Evolutionary conservation across 2,329 filamentous ascomycete genomes (phyloP).

Genomic region (Trichophyton simii): DNA sequence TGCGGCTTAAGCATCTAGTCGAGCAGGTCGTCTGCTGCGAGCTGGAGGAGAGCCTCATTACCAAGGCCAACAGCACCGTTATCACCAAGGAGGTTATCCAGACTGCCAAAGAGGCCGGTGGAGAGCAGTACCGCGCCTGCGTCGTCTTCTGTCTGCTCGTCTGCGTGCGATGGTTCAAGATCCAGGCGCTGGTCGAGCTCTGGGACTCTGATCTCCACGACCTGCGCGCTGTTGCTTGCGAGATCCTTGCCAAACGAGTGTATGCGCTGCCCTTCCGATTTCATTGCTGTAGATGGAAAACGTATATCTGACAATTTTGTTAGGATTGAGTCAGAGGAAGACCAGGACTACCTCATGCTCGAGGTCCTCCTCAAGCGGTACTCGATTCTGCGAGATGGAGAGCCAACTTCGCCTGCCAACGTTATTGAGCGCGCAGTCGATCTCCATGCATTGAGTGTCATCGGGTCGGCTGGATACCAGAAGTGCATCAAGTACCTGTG

Average conservation of each 20-base stretch:
- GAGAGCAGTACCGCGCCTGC: slow-evolving; percentile 59
- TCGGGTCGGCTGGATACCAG: slow-evolving; percentile 87
- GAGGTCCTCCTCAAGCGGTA: slow-evolving; percentile 78
- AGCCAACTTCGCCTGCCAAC: slow-evolving; percentile 64
- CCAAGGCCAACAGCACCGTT: slow-evolving; percentile 67
- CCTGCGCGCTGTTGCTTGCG: slow-evolving; percentile 68
- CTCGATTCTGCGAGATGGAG: slow-evolving; percentile 60
- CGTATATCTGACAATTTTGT: neutral
- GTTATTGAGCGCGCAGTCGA: slow-evolving; percentile 91
- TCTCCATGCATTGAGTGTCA: slow-evolving; percentile 74
- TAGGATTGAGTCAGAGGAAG: slow-evolving; percentile 74
- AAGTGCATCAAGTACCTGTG: slow-evolving; percentile 89
- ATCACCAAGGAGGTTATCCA: slow-evolving; percentile 69
- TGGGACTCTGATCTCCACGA: slow-evolving; percentile 84
- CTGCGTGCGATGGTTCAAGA: slow-evolving; percentile 62
- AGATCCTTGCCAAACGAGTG: slow-evolving; percentile 76
- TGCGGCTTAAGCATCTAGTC: slow-evolving; percentile 81
- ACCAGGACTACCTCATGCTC: slow-evolving; percentile 66
- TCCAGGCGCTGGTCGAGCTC: slow-evolving; percentile 65
- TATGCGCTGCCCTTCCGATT: slow-evolving; percentile 17
- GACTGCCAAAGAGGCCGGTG: slow-evolving; percentile 72
- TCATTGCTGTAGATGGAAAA: neutral
- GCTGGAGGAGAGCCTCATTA: slow-evolving; percentile 62
- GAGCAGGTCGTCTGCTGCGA: slow-evolving; percentile 86
- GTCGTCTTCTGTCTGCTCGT: slow-evolving; percentile 76